Percentiles rank a stretch among this genome's conserved stretches.
Conservation (phyloP, 2,329 filamentous ascomycete species). For the Cercospora zeae-maydis region DNA sequence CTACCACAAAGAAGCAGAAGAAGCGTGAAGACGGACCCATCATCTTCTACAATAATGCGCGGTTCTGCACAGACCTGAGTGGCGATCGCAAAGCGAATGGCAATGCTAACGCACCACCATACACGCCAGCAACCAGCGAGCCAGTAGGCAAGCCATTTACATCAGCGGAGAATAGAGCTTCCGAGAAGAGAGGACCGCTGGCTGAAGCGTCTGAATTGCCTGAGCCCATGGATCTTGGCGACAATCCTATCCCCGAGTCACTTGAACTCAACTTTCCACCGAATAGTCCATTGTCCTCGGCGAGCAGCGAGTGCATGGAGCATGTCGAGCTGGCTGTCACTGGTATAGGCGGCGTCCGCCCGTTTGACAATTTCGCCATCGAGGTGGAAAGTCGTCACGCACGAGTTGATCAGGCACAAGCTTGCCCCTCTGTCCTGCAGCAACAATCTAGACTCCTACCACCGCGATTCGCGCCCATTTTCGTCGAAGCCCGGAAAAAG, state of each 20-base stretch:
- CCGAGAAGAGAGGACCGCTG: conserved; percentile 36
- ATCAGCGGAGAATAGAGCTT: background rate
- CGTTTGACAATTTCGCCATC: conserved; percentile 54
- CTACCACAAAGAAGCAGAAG: conserved; percentile 42
- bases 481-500: conserved; percentile 21
- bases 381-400: conserved; percentile 44
- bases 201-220: conserved; percentile 28
- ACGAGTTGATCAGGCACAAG: conserved; percentile 17
- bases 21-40: conserved; percentile 67
- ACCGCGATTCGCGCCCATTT: conserved; percentile 35
- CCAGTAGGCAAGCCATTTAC: conserved; percentile 22
- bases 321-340: conserved; percentile 46
- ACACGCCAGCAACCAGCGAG: conserved; percentile 17
- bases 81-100: conserved; percentile 51
- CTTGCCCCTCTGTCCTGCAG: conserved; percentile 7
- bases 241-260: conserved; percentile 36
- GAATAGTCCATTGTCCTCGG: conserved; percentile 26
- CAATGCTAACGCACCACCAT: conserved; percentile 22
- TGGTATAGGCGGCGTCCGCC: conserved; percentile 59
- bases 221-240: conserved; percentile 37
- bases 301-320: conserved; percentile 16
- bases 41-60: conserved; percentile 77
- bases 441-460: conserved; percentile 28
- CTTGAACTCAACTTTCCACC: conserved; percentile 40
- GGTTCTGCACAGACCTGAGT: conserved; percentile 76